Percentiles rank a stretch among this genome's conserved stretches.
Evolutionary conservation across 2,329 filamentous ascomycete species (phyloP).

Genomic region (Xylaria sp.): DNA sequence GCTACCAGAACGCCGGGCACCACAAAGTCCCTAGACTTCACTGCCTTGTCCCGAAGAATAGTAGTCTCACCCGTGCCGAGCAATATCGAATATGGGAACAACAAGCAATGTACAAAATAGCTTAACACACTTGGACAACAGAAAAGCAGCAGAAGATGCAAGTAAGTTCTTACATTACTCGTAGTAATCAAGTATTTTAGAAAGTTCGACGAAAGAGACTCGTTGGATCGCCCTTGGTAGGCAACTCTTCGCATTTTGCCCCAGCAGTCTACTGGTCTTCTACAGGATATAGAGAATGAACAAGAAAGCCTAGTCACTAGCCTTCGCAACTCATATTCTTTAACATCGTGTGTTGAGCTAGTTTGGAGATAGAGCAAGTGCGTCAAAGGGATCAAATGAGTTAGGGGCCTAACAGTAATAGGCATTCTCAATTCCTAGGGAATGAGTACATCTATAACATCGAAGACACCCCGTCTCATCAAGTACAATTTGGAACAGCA

Average conservation of each 20-base stretch:
- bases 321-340: too few species aligned
- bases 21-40: background rate
- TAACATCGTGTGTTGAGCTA: background rate
- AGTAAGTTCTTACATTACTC: background rate
- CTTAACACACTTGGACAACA: background rate
- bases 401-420: background rate
- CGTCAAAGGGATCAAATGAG: background rate
- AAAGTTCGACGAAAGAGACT: too few species aligned
- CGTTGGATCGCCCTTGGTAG: too few species aligned
- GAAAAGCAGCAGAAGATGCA: background rate
- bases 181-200: too few species aligned
- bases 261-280: too few species aligned
- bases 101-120: background rate
- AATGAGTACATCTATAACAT: background rate
- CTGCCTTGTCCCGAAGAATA: background rate
- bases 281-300: too few species aligned
- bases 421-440: background rate
- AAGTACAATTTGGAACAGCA: too few species aligned
- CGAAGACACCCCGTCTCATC: too few species aligned
- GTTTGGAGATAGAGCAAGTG: background rate
- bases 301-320: too few species aligned
- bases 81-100: background rate
- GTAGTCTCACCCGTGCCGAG: background rate
- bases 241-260: too few species aligned
- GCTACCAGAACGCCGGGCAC: background rate